Conservation (phyloP, 495 filamentous ascomycete species). For the Daldinia vernicosa region DNA sequence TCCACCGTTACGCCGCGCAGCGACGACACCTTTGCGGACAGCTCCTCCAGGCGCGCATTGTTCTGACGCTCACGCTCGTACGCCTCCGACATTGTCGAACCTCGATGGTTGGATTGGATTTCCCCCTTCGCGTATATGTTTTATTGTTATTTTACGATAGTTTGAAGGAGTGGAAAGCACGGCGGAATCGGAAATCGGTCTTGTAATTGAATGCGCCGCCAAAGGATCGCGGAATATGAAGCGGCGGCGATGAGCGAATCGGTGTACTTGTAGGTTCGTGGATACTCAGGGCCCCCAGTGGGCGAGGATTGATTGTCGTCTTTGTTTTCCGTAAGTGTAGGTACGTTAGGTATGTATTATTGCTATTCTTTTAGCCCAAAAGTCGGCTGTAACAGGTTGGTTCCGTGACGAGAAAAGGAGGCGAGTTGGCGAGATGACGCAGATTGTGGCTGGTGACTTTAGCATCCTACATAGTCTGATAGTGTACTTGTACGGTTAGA, state of each 20-base stretch:
- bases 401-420: constrained; percentile 37
- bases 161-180: background rate
- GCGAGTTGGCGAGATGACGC: constrained; percentile 34
- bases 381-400: constrained; percentile 25
- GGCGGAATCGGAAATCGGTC: background rate
- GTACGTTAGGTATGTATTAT: no score
- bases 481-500: no score
- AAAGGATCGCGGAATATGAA: background rate
- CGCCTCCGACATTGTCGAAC: constrained; percentile 85
- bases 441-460: constrained; percentile 26
- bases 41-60: constrained; percentile 91
- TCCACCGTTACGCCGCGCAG: constrained; percentile 97
- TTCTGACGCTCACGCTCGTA: constrained; percentile 98
- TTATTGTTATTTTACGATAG: no score
- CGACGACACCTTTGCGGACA: constrained; percentile 87
- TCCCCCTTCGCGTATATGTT: background rate
- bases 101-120: constrained; percentile 16
- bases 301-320: constrained; percentile 24
- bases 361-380: constrained; percentile 19
- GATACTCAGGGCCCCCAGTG: background rate
- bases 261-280: constrained; percentile 6
- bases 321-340: constrained; percentile 28
- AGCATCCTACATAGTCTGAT: background rate
- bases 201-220: constrained; percentile 5
- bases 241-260: background rate